Percentiles rank a stretch among this genome's conserved stretches.
Conservation (phyloP, 2,329 filamentous ascomycete genomes). For the Pestalotiopsis sp. region DNA sequence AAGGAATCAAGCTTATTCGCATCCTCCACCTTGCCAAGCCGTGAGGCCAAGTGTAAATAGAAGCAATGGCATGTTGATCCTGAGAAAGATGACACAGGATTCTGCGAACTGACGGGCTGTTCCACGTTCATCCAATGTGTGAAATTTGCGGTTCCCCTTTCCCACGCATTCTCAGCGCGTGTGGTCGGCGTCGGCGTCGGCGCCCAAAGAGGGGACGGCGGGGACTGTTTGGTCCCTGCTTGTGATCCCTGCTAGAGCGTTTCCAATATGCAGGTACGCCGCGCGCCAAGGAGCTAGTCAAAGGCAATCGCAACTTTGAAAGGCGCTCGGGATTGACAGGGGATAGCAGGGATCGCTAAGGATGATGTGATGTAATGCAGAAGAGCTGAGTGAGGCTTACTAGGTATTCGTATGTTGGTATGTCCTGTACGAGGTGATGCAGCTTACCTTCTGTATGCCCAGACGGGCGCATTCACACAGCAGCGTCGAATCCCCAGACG, state of each 20-base stretch:
- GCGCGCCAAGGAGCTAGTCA: neutral
- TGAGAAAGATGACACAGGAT: neutral
- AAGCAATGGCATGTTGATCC: neutral
- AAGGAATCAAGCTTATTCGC: slow-evolving; percentile 12
- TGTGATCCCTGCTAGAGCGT: slow-evolving; percentile 9
- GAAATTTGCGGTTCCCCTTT: neutral
- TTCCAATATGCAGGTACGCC: slow-evolving; percentile 10
- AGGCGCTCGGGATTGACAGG: neutral
- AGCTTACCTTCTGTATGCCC: neutral
- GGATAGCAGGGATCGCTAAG: neutral
- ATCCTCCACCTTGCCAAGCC: neutral
- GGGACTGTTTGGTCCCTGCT: slow-evolving; percentile 1
- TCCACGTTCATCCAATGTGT: neutral
- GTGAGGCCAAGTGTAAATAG: neutral
- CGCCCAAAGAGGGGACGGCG: neutral
- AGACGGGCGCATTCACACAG: neutral
- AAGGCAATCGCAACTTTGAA: slow-evolving; percentile 1
- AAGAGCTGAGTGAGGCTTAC: neutral
- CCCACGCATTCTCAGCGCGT: neutral
- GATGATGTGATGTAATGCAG: neutral
- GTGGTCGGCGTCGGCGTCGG: neutral
- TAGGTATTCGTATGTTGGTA: neutral
- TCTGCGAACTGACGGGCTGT: neutral
- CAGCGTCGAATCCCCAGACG: neutral
- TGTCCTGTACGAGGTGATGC: neutral